Evolutionary conservation across 306 rosid species (phyloP).

Genomic region (Castanea mollissima): DNA sequence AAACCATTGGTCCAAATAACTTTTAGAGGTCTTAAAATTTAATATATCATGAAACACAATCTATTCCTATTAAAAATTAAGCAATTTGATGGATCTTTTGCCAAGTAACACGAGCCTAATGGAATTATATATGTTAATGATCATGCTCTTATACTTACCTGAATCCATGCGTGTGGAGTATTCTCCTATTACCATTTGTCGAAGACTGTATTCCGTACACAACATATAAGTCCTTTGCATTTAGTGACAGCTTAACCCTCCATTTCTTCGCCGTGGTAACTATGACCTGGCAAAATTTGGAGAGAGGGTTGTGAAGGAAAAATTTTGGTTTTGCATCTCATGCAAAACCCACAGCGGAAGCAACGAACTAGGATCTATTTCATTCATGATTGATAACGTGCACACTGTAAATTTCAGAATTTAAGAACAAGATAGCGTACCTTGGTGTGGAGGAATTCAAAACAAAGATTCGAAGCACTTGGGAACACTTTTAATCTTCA

Average conservation of each 20-base stretch:
- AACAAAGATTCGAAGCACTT: too few relatives aligned
- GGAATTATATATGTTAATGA: slow-evolving; percentile 7
- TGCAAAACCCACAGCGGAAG: too few relatives aligned
- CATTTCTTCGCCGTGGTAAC: slow-evolving; percentile 70
- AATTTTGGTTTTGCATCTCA: too few relatives aligned
- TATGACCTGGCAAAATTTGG: slow-evolving; percentile 83
- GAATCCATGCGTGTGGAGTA: slow-evolving; percentile 88
- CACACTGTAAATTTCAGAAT: too few relatives aligned
- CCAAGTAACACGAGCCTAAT: neutral
- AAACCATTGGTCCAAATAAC: neutral
- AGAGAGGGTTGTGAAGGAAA: slow-evolving; percentile 43
- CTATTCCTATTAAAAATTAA: neutral
- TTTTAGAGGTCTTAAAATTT: too few relatives aligned
- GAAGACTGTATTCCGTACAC: slow-evolving; percentile 44
- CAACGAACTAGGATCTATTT: too few relatives aligned
- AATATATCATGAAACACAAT: neutral
- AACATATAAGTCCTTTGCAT: slow-evolving; percentile 51
- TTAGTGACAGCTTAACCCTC: slow-evolving; percentile 50
- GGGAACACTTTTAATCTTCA: too few relatives aligned
- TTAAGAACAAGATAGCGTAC: too few relatives aligned
- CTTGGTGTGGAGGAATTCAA: too few relatives aligned
- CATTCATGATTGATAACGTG: too few relatives aligned
- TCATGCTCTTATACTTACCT: slow-evolving; percentile 51
- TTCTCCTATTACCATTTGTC: slow-evolving; percentile 50
- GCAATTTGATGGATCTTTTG: slow-evolving; percentile 6